These are phyloP conservation scores for Alternaria hordeiaustralica DNA, from an alignment of 2,329 filamentous ascomycete species.

Conservation along the genomic window DNA sequence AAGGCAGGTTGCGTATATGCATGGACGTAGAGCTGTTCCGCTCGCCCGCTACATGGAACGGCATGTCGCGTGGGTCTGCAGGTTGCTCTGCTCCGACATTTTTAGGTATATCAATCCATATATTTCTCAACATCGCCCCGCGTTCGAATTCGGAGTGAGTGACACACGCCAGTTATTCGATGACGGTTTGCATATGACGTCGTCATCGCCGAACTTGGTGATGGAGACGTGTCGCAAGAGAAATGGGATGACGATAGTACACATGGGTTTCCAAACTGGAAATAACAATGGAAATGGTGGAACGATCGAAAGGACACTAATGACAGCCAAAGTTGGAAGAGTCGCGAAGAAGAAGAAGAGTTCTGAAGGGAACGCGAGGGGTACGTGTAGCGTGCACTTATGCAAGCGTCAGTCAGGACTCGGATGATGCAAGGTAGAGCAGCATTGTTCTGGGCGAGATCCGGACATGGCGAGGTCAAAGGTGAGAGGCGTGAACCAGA, in stretches of 20 bases:
- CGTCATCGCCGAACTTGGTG: rapidly evolving
- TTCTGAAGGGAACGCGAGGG: background rate
- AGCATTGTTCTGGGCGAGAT: background rate
- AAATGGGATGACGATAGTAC: background rate
- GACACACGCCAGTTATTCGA: too few relatives aligned
- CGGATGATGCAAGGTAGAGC: background rate
- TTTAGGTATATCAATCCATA: rapidly evolving
- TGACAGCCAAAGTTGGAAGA: rapidly evolving
- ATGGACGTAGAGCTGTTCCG: background rate
- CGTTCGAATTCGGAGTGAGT: background rate
- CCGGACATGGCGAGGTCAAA: rapidly evolving
- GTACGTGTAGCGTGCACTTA: background rate
- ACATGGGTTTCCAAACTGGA: background rate
- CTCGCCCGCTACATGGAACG: background rate
- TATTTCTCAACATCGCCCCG: rapidly evolving
- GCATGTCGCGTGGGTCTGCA: background rate
- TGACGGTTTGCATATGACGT: background rate
- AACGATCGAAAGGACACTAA: background rate
- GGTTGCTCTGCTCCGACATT: background rate
- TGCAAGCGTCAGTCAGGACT: background rate
- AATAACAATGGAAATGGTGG: rapidly evolving
- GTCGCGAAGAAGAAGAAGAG: background rate
- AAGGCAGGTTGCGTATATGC: background rate
- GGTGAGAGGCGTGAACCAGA: background rate
- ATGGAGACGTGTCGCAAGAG: background rate